These are phyloP conservation scores for Mycena sp. DNA, from an alignment of 1,284 basidiomycete species.

Conservation along the genomic window DNA sequence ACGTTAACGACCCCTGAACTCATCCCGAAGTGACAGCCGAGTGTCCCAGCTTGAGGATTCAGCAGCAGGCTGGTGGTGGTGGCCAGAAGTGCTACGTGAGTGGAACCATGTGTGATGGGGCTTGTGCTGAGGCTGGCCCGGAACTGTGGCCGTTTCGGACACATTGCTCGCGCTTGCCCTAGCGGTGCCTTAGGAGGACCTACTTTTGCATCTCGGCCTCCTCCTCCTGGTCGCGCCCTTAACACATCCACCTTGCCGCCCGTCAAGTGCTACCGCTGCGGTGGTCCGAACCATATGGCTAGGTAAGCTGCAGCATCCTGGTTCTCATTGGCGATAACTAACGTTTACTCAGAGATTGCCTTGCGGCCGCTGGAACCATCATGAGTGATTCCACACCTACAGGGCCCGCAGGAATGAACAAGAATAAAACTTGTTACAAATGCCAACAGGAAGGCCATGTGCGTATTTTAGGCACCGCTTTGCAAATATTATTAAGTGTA, in stretches of 20 bases:
- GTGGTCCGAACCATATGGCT: slow-evolving; percentile 85
- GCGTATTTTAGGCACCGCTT: slow-evolving; percentile 36
- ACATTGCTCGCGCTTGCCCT: slow-evolving; percentile 81
- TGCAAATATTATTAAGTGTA: background rate
- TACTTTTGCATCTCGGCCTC: slow-evolving; percentile 69
- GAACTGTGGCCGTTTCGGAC: slow-evolving; percentile 84
- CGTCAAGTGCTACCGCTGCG: slow-evolving; percentile 86
- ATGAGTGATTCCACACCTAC: slow-evolving; percentile 39
- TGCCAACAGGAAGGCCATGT: slow-evolving; percentile 89
- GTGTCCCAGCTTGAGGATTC: slow-evolving; percentile 84
- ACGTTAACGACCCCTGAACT: background rate
- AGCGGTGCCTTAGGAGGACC: slow-evolving; percentile 52
- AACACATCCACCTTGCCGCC: slow-evolving; percentile 82
- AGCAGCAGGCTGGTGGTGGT: slow-evolving; percentile 61
- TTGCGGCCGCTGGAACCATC: slow-evolving; percentile 73
- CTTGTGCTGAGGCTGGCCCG: slow-evolving; percentile 37
- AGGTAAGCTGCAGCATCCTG: slow-evolving; percentile 51
- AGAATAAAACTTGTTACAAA: slow-evolving; percentile 85
- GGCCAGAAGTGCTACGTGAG: slow-evolving; percentile 88
- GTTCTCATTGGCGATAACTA: slow-evolving; percentile 15
- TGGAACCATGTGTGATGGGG: slow-evolving; percentile 34
- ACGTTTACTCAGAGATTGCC: slow-evolving; percentile 66
- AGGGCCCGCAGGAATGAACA: slow-evolving; percentile 57
- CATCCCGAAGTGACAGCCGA: slow-evolving; percentile 61
- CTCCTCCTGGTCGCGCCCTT: slow-evolving; percentile 75